Evolutionary conservation across 2,329 filamentous ascomycete species (phyloP), one percentile per base, ranked within the genome.

Genomic region (Domatiomyces globalis): DNA sequence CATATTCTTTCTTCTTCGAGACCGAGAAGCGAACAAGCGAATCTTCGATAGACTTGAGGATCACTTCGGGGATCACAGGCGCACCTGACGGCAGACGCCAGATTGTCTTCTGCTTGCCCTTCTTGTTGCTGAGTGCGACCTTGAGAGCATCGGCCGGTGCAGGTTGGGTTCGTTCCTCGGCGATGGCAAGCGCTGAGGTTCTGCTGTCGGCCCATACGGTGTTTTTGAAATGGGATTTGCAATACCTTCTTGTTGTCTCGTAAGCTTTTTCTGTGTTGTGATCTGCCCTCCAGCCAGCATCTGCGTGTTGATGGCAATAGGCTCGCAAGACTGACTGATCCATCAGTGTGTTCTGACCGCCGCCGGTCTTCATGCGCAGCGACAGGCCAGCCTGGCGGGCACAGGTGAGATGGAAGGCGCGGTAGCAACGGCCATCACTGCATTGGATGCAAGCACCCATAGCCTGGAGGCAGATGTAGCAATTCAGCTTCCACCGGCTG

Each of bases 371-470:
- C 92, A 98, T 98, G 69, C 90, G 90, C 58, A 98, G 73, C 63
- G 87, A 96, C 0, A 98, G 75, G 56, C 83, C 83, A 46, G 89
- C 88, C 61, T 86, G 81, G 51, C 92, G 80, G 20, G 92, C 92
- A 66, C 92, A 98, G 4, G 92, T 96, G 50, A 95, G 88, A 68
- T 98, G 92, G 66, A 98, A 98, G 7, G 92, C 92, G 63, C 90
- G 84, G 64, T 94, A 98, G 67, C 92, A 98, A 55, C 84, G 87
- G 69, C 95, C 96, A 71, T 96, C 95, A 54, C 89, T 87, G 67
- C 92, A 98, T 67, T 98, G 92, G 54, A 98, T 95, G 67, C 90
- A 96, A 43, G 92, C 90, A 19, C 92, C 92, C 92, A 98, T 98
- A 61, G 83, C 85, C 69, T 98, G 92, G 58, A 88, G 84, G 70